phyloP scores from a whole-genome alignment of 2,329 filamentous ascomycete genomes.

The Aureobasidium sp. region DNA sequence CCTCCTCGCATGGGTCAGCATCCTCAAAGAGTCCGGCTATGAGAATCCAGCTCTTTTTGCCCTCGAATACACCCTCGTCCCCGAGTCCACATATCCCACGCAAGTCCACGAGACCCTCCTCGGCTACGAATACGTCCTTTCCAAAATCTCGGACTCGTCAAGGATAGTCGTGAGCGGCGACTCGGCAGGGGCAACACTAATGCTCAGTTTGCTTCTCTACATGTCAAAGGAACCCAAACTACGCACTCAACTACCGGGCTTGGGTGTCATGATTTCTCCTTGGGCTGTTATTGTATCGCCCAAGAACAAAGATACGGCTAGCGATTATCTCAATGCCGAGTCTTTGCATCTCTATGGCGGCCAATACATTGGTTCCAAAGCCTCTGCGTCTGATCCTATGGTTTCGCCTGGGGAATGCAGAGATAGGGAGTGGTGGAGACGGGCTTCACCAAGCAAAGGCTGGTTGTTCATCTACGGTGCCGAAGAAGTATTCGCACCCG shows the following conservation, averaged over 20 bases:
- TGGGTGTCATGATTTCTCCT: conserved; percentile 69
- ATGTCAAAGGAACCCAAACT: conserved; percentile 45
- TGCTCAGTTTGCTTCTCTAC: conserved; percentile 63
- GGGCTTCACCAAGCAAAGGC: conserved; percentile 57
- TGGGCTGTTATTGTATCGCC: conserved; percentile 68
- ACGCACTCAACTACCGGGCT: conserved; percentile 42
- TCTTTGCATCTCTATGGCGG: conserved; percentile 61
- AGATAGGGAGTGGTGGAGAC: conserved; percentile 57
- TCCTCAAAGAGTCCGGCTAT: conserved; percentile 59
- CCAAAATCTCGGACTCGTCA: conserved; percentile 48
- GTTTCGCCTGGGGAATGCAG: conserved; percentile 65
- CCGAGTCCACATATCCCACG: conserved; percentile 62
- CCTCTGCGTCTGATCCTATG: conserved; percentile 44
- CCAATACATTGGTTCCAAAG: conserved; percentile 54
- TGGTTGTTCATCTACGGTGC: conserved; percentile 64
- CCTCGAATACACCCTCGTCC: conserved; percentile 72
- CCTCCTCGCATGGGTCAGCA: conserved; percentile 60
- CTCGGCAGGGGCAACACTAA: conserved; percentile 68
- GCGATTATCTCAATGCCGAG: conserved; percentile 64
- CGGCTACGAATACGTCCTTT: conserved; percentile 63
- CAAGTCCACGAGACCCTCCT: conserved; percentile 63
- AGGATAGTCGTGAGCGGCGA: conserved; percentile 67
- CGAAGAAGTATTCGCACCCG: conserved; percentile 69
- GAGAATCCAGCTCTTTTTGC: conserved; percentile 70
- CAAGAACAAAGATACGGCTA: conserved; percentile 58